These are phyloP conservation scores for Emericellopsis atlantica DNA, from an alignment of 2,329 filamentous ascomycete species.

Conservation along the genomic window DNA sequence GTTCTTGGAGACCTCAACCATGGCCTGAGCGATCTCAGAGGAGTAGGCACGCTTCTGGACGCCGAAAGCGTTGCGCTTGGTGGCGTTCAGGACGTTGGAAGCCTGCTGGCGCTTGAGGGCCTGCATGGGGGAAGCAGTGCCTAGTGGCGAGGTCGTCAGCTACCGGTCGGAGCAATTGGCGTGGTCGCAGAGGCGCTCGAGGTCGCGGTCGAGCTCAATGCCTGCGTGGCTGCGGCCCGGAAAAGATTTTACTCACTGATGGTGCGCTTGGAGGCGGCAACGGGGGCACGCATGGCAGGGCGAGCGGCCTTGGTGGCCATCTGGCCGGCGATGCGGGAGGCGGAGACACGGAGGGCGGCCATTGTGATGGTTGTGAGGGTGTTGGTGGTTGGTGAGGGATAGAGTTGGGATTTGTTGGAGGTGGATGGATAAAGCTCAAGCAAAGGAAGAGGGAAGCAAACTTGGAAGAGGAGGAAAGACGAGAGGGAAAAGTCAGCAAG, in stretches of 20 bases:
- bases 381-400: conserved; percentile 10
- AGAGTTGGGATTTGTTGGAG: conserved; percentile 12
- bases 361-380: conserved; percentile 53
- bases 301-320: conserved; percentile 69
- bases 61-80: conserved; percentile 52
- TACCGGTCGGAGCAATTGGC: conserved; percentile 1
- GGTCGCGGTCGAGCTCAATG: conserved; percentile 14
- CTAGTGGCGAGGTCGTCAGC: conserved; percentile 16
- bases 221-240: conserved; percentile 7
- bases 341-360: conserved; percentile 67
- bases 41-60: conserved; percentile 65
- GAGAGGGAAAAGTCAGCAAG: conserved; percentile 20
- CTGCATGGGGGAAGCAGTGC: conserved; percentile 53
- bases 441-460: conserved; percentile 14
- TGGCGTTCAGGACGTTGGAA: conserved; percentile 52
- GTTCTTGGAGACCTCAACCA: conserved; percentile 87
- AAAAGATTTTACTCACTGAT: conserved; percentile 46
- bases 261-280: conserved; percentile 62
- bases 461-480: conserved; percentile 26
- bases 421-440: conserved; percentile 16
- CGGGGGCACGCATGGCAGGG: conserved; percentile 55
- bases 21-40: conserved; percentile 77
- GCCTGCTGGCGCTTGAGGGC: conserved; percentile 64
- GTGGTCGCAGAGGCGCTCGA: not conserved
- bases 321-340: conserved; percentile 65